Evolutionary conservation across 1,284 basidiomycete species (phyloP), one percentile per base, ranked within the genome.

Genomic region (Xerocomus minutiporus): DNA sequence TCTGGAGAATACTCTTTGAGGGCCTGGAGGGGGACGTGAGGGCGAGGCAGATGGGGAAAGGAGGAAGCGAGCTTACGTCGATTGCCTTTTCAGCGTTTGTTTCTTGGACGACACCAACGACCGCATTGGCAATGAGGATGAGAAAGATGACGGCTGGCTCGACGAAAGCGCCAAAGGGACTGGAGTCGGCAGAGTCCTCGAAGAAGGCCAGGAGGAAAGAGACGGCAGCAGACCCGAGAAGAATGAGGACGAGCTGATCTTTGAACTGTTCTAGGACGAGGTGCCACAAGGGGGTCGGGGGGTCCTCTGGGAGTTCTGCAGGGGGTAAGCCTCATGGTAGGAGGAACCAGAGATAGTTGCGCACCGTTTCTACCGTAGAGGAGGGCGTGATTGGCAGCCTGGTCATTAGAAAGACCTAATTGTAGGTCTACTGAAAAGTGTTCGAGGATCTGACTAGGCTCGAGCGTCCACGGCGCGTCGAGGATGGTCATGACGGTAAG

Each of bases 201-300:
- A 97, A 77, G 36, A 95, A 72, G 8, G 94, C 94, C 31, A 97
- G 78, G 11, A 93, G 75, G 67, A 97, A 94, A 2, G 93, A 97
- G 57, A 97, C 80, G 46, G 91, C 84, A 13, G 94, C 94, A 6
- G 93, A 96, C 3, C 82, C 92, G 41, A 97, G 86, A 26, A 97
- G 81, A 66, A 97, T 97, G 56, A 97, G 84, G 23, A 96, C 94
- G 25, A 97, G 84, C 72, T 95, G 92, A 73, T 97, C 94, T 76
- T 97, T 89, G 80, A 99, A 99, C 74, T 99, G 96, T 61, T 96
- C 94, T 20, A 99, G 79, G 56, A 99, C 91, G 56, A 98, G 84
- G 64, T 91, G 82, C 90, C 92, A 94, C 41, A 99, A 71, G 4
- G 96, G 93, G 4, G 93, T 97, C 1, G 91, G 76, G 0, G 90